These are phyloP conservation scores for Penicillium diatomitis DNA, from an alignment of 495 filamentous ascomycete genomes.

Conservation along the genomic window DNA sequence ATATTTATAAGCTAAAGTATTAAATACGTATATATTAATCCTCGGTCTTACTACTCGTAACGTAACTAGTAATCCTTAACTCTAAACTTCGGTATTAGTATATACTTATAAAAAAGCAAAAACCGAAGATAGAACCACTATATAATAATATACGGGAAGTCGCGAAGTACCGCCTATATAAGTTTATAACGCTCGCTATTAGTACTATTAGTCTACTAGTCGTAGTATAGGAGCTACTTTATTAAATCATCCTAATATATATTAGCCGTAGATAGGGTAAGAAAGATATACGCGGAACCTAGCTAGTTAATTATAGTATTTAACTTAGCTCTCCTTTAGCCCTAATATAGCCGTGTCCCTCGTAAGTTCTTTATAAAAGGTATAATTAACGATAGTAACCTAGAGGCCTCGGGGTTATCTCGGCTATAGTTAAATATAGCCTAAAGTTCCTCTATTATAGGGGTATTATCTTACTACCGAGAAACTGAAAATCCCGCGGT, in stretches of 20 bases:
- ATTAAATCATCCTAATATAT: not conserved
- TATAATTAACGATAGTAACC: not conserved
- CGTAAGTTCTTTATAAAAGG: not conserved
- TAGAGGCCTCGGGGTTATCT: not conserved
- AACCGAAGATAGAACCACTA: not conserved
- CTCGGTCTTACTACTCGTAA: not conserved
- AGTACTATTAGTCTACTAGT: not conserved
- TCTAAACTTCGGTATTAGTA: not conserved
- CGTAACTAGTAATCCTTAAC: not conserved
- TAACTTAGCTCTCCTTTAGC: not conserved
- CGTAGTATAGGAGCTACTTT: not conserved
- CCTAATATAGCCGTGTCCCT: not conserved
- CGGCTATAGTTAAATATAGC: not conserved
- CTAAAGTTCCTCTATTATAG: not conserved
- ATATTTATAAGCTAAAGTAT: not conserved
- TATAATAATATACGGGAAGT: not conserved
- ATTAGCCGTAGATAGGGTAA: not conserved
- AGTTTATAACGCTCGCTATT: not conserved
- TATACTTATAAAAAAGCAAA: not conserved
- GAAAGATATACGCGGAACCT: not conserved
- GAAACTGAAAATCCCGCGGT: not conserved
- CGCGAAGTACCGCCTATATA: not conserved
- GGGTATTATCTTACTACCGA: not conserved
- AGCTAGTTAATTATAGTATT: not conserved
- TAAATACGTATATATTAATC: not conserved